A percentile compares a stretch with the other conserved stretches of the same genome.
Conservation (phyloP, 208 protist species). For the Leishmania turanica region DNA sequence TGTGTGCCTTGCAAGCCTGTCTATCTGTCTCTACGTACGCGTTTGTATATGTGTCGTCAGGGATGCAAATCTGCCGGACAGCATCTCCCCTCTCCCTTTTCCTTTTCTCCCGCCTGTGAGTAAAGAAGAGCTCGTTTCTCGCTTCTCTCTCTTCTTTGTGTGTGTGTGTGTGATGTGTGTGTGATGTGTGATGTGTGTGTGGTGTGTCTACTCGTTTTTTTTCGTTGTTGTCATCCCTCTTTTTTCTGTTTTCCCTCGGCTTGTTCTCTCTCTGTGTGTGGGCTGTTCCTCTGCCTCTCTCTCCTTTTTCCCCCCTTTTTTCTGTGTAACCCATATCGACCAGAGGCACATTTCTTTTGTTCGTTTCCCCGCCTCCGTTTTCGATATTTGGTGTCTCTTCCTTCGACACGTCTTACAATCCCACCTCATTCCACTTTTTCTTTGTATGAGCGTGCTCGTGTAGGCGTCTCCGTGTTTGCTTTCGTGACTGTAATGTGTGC, state of each 20-base stretch:
- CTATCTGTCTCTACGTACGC: neutral
- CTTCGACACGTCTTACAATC: neutral
- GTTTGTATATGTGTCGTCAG: neutral
- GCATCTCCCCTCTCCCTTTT: neutral
- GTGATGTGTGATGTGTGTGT: slow-evolving; percentile 8
- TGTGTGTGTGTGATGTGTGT: neutral
- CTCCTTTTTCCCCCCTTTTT: neutral
- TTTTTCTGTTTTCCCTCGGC: too few species aligned
- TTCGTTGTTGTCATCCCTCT: neutral
- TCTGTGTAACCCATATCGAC: neutral
- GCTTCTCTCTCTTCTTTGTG: neutral
- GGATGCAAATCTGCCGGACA: neutral
- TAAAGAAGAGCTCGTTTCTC: neutral
- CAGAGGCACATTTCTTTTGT: neutral
- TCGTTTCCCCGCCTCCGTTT: neutral
- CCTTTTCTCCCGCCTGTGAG: neutral
- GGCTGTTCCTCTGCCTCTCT: neutral
- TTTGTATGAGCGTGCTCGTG: neutral
- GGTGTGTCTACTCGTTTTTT: neutral
- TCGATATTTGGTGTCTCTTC: neutral
- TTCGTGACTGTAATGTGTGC: neutral
- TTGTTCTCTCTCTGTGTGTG: neutral
- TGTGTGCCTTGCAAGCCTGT: slow-evolving; percentile 2
- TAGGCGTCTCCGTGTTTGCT: neutral
- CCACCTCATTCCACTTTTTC: slow-evolving; percentile 2